A percentile compares a stretch with the other conserved stretches of the same genome.
Conservation (phyloP, 495 filamentous ascomycete genomes). For the Xylaria telfairii region DNA sequence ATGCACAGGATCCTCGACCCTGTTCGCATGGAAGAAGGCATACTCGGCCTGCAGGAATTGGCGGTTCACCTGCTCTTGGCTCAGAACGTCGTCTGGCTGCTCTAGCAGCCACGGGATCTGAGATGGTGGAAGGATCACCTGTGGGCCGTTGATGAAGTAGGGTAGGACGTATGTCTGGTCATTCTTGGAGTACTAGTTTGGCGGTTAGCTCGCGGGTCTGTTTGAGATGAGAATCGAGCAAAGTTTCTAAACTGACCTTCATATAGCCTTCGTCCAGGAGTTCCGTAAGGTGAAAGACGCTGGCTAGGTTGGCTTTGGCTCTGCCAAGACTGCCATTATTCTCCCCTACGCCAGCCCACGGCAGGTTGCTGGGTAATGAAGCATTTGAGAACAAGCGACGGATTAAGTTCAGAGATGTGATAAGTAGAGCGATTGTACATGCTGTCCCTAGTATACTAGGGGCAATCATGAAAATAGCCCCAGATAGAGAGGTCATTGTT, state of each 20-base stretch:
- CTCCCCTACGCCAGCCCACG: slow-evolving; percentile 27
- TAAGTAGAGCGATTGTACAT: neutral
- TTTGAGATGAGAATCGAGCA: neutral
- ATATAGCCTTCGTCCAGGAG: slow-evolving; percentile 30
- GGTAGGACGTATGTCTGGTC: slow-evolving; percentile 47
- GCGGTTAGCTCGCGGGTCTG: neutral
- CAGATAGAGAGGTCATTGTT: slow-evolving; percentile 10
- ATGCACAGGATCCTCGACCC: slow-evolving; percentile 40
- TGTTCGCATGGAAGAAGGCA: slow-evolving; percentile 43
- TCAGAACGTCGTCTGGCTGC: slow-evolving; percentile 48
- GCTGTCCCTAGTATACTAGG: neutral
- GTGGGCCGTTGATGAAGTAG: slow-evolving; percentile 47
- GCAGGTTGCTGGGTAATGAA: slow-evolving; percentile 25
- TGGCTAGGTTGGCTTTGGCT: slow-evolving; percentile 27
- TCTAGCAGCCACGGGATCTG: slow-evolving; percentile 50
- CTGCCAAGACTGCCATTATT: neutral
- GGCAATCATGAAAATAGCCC: neutral
- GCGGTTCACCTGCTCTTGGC: slow-evolving; percentile 43
- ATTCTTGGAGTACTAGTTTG: slow-evolving; percentile 46
- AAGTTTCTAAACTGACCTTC: slow-evolving; percentile 12
- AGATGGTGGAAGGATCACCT: slow-evolving; percentile 47
- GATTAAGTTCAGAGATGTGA: slow-evolving; percentile 22
- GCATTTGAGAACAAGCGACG: slow-evolving; percentile 27
- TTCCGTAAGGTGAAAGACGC: slow-evolving; percentile 24
- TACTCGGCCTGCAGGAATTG: slow-evolving; percentile 46